These are phyloP conservation scores for Grosmannia clavigera DNA, from an alignment of 2,329 filamentous ascomycete species.

Conservation along the genomic window DNA sequence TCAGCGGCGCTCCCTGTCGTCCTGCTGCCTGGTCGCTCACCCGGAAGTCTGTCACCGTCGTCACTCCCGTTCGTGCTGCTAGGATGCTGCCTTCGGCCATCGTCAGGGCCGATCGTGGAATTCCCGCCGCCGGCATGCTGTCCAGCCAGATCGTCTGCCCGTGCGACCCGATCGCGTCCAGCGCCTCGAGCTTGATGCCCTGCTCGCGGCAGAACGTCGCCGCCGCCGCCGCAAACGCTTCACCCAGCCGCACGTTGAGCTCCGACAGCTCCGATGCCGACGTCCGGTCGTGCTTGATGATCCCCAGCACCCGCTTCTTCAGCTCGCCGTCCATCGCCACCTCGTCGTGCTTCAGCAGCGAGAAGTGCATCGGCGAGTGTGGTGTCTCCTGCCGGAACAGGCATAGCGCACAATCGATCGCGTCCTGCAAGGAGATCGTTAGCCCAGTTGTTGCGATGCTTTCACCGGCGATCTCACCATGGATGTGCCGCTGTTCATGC, in stretches of 20 bases:
- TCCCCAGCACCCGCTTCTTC: slow-evolving; percentile 43
- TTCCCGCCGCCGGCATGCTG: slow-evolving; percentile 37
- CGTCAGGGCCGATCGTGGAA: slow-evolving; percentile 35
- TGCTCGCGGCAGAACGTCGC: slow-evolving; percentile 34
- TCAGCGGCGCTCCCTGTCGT: slow-evolving; percentile 41
- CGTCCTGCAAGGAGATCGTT: slow-evolving; percentile 27
- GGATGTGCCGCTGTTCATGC: slow-evolving; percentile 39
- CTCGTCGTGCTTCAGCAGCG: slow-evolving; percentile 44
- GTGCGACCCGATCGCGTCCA: slow-evolving; percentile 45
- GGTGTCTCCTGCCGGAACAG: slow-evolving; percentile 41
- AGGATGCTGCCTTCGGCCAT: slow-evolving; percentile 47
- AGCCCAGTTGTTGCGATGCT: neutral
- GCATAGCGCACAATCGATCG: slow-evolving; percentile 46
- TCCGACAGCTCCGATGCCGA: slow-evolving; percentile 41
- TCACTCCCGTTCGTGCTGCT: slow-evolving; percentile 41
- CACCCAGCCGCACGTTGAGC: slow-evolving; percentile 44
- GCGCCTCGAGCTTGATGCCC: slow-evolving; percentile 26
- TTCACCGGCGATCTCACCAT: slow-evolving; percentile 22
- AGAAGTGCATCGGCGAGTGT: slow-evolving; percentile 39
- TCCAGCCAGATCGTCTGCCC: slow-evolving; percentile 47
- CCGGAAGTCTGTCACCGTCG: slow-evolving; percentile 45
- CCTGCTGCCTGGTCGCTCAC: slow-evolving; percentile 44
- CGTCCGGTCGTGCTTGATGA: slow-evolving; percentile 41
- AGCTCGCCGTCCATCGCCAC: slow-evolving; percentile 38
- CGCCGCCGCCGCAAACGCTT: slow-evolving; percentile 41